A percentile compares a stretch with the other conserved stretches of the same genome.
These are phyloP conservation scores for Epicoccum nigrum DNA, from an alignment of 2,329 filamentous ascomycete species.

Conservation along the genomic window DNA sequence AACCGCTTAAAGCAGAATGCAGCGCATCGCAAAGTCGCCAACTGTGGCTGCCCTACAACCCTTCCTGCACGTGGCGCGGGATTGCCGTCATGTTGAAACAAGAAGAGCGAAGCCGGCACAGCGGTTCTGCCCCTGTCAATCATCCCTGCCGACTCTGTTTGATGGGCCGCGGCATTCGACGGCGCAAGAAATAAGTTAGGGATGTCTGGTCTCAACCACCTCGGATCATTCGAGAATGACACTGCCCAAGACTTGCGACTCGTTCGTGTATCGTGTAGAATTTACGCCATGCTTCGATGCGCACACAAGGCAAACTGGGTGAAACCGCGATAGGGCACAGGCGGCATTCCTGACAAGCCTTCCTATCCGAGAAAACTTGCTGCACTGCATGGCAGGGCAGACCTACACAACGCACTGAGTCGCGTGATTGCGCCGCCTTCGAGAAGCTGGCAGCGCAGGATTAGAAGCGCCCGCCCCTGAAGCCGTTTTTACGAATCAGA, in stretches of 20 bases:
- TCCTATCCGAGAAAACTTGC: constrained; percentile 1
- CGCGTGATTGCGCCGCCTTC: constrained; percentile 38
- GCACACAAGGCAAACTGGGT: background rate
- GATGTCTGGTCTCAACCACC: constrained; percentile 22
- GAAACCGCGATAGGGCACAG: background rate
- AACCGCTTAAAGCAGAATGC: constrained; percentile 21
- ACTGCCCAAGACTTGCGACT: constrained; percentile 15
- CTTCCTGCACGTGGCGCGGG: constrained; percentile 35
- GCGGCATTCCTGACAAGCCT: constrained; percentile 8
- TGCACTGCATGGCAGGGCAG: constrained; percentile 9
- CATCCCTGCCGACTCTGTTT: constrained; percentile 20
- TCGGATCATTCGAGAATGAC: no score
- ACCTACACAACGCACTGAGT: constrained; percentile 28
- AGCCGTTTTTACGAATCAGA: constrained; percentile 33
- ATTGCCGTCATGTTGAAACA: constrained; percentile 34
- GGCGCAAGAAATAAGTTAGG: constrained; percentile 23
- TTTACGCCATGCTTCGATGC: constrained; percentile 14
- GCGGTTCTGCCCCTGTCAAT: constrained; percentile 30
- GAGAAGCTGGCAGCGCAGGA: constrained; percentile 32
- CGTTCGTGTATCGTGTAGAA: constrained; percentile 6
- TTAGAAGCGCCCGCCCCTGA: constrained; percentile 31
- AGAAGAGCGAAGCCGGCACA: constrained; percentile 32
- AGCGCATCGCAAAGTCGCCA: constrained; percentile 9
- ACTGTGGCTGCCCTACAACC: constrained; percentile 24
- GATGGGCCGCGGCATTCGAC: constrained; percentile 27